phyloP scores from a whole-genome alignment of 176 grass and related monocot genomes.

The Oryza officinalis region DNA sequence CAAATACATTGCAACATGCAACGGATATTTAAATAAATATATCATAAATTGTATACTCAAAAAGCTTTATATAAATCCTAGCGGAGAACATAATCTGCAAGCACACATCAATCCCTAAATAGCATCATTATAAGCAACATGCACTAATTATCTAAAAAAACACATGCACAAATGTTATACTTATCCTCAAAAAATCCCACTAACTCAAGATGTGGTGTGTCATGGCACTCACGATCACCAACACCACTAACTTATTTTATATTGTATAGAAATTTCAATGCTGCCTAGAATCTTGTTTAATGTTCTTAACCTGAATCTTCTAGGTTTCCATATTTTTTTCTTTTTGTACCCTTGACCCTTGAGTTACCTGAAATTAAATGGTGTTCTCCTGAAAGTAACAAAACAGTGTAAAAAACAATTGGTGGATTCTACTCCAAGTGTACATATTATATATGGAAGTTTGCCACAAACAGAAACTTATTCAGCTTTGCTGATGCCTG shows the following conservation, averaged over 20 bases:
- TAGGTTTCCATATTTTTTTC: slow-evolving; percentile 19
- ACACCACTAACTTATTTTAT: background rate
- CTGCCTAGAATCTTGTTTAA: background rate
- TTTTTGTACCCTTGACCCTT: background rate
- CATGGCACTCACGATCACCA: background rate
- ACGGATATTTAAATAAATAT: background rate
- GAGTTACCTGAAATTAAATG: background rate
- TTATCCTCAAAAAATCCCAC: background rate
- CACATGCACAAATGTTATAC: background rate
- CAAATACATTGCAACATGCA: background rate
- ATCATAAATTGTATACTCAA: background rate
- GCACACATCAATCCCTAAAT: background rate
- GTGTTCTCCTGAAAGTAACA: slow-evolving; percentile 7
- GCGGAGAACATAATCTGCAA: background rate
- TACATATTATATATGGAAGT: background rate
- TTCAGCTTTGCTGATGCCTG: background rate
- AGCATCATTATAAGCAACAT: background rate
- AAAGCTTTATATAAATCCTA: background rate
- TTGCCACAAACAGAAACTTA: background rate
- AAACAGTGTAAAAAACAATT: background rate
- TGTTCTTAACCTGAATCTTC: background rate
- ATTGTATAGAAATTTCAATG: background rate
- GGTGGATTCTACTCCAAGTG: background rate
- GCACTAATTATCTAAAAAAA: background rate
- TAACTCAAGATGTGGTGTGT: background rate